phyloP scores from a whole-genome alignment of 495 filamentous ascomycete species.

The Jackrogersella multiformis region DNA sequence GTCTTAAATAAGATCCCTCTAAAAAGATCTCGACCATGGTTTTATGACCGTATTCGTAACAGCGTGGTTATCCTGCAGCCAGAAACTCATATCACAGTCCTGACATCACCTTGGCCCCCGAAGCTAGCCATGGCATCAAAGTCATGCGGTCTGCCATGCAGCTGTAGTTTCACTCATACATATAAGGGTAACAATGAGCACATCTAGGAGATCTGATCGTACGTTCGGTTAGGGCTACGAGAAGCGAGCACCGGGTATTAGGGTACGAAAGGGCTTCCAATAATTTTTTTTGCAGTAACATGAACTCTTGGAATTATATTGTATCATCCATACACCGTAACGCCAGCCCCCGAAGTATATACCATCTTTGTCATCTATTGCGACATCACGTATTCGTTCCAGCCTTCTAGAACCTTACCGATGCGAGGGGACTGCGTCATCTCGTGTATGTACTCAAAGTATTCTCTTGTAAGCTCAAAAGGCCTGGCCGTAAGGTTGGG shows the following conservation, averaged over 20 bases:
- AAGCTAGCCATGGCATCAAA: constrained; percentile 5
- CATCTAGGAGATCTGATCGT: background rate
- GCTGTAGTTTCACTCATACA: constrained; percentile 19
- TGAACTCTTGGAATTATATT: constrained; percentile 11
- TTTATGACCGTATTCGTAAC: constrained; percentile 12
- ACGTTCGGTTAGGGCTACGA: constrained; percentile 21
- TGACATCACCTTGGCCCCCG: constrained; percentile 19
- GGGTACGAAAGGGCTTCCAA: constrained; percentile 10
- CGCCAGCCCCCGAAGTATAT: constrained; percentile 14
- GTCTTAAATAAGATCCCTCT: constrained; percentile 11
- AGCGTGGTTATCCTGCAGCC: constrained; percentile 16
- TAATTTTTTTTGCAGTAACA: constrained; percentile 19
- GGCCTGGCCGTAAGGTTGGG: constrained; percentile 89
- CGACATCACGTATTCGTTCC: constrained; percentile 64
- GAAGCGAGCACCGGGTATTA: background rate
- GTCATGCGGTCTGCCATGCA: constrained; percentile 26
- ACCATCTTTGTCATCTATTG: constrained; percentile 12
- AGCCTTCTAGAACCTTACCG: constrained; percentile 84
- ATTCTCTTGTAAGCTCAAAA: constrained; percentile 88
- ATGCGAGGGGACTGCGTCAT: constrained; percentile 93
- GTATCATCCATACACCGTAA: constrained; percentile 9
- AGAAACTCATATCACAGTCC: constrained; percentile 16
- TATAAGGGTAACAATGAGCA: background rate
- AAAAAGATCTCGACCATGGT: constrained; percentile 6
- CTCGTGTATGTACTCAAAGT: constrained; percentile 96